Base-by-base conservation (phyloP, 768 basidiomycete genomes). In the Asterophora parasitica region DNA sequence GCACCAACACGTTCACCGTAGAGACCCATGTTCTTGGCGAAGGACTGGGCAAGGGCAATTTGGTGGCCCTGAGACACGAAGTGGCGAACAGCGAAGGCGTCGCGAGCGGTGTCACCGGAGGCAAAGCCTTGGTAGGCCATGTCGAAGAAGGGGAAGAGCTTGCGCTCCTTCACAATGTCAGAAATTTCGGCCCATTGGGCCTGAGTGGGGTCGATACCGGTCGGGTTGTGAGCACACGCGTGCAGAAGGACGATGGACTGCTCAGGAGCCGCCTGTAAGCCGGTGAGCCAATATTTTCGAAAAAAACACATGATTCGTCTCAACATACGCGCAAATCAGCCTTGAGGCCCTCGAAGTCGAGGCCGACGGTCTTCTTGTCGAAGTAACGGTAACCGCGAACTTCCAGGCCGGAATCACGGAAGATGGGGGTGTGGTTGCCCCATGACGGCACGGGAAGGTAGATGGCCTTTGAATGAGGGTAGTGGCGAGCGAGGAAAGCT, bases 71-170 rank as follows among this genome's bases (percentile, higher is more conserved):
- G 75, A 15, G 82, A 75, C 44, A 95, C 88, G 65, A 99, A 98
- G 72, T 95, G 82, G 55, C 95, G 88, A 49, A 97, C 82, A 27
- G 95, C 92, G 66, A 91, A 94, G 9, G 95, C 96, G 61, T 99
- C 96, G 47, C 82, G 83, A 55, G 83, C 65, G 55, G 91, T 92
- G 43, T 84, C 83, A 42, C 96, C 96, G 17, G 94, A 96, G 30
- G 96, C 95, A 65, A 99, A 99, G 43, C 96, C 96, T 69, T 96
- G 92, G 75, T 99, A 99, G 12, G 96, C 95, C 93, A 97, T 97
- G 70, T 99, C 96, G 66, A 98, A 97, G 82, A 97, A 92, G 44
- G 95, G 89, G 83, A 97, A 95, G 58, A 95, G 79, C 54, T 83
- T 81, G 74, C 81, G 90, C 73, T 92, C 87, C 62, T 89, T 83